A percentile compares a stretch with the other conserved stretches of the same genome.
Conservation (phyloP, 331 rosid genomes). For the Quercus lobata region DNA sequence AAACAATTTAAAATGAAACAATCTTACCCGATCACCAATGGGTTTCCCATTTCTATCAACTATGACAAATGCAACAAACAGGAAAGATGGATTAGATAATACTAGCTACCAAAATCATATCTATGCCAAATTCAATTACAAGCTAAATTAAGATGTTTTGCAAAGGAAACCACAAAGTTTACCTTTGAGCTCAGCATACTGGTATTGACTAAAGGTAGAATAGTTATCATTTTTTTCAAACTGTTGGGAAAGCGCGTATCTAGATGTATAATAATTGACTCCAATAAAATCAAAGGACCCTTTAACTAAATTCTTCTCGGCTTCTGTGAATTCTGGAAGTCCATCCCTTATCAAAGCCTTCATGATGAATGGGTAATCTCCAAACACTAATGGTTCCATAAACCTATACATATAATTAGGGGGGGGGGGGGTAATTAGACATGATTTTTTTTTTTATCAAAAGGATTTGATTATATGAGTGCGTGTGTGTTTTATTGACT, state of each 20-base stretch:
- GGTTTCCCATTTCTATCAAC: no score
- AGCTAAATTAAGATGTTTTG: neutral
- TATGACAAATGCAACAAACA: no score
- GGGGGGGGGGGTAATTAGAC: no score
- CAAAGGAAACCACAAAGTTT: no score
- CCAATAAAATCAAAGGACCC: slow-evolving; percentile 8
- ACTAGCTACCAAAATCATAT: no score
- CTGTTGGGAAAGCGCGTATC: neutral
- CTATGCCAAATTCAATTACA: no score
- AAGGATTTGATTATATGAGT: no score
- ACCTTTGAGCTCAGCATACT: neutral
- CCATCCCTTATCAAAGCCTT: slow-evolving; percentile 2
- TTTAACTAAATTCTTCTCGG: slow-evolving; percentile 2
- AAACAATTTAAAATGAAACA: no score
- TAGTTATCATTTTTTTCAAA: neutral
- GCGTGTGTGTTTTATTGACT: no score
- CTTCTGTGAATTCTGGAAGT: slow-evolving; percentile 4
- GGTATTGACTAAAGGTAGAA: neutral
- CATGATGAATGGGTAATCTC: slow-evolving; percentile 7
- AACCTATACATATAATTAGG: neutral
- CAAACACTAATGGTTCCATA: slow-evolving; percentile 7
- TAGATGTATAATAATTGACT: slow-evolving; percentile 6
- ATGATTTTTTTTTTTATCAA: no score
- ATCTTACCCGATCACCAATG: no score
- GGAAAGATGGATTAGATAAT: no score